phyloP scores from a whole-genome alignment of 768 basidiomycete genomes.

The Pulveroboletus sp. region DNA sequence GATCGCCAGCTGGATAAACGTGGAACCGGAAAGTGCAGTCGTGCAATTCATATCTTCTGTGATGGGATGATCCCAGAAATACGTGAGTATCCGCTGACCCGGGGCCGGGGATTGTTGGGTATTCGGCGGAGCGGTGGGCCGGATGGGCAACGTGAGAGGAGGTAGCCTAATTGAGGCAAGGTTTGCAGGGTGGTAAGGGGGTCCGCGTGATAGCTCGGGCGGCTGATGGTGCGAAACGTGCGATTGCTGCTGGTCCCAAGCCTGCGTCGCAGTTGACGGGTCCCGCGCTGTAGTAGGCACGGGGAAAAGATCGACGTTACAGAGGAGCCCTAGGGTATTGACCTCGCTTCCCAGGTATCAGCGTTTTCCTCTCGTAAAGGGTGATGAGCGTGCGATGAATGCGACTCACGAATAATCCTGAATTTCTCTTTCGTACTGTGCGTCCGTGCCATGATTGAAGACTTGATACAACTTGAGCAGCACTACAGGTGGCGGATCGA shows the following conservation, averaged over 20 bases:
- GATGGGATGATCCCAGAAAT: slow-evolving; percentile 38
- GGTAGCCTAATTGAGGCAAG: slow-evolving; percentile 20
- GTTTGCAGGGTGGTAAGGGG: slow-evolving; percentile 15
- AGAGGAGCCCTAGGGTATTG: slow-evolving; percentile 63
- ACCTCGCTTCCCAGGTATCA: slow-evolving; percentile 44
- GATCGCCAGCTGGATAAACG: slow-evolving; percentile 52
- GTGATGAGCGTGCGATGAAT: background rate
- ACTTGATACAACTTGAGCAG: slow-evolving; percentile 51
- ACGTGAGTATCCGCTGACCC: slow-evolving; percentile 40
- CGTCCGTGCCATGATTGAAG: slow-evolving; percentile 35
- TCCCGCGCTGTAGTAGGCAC: slow-evolving; percentile 35
- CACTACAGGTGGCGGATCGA: slow-evolving; percentile 63
- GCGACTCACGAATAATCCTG: slow-evolving; percentile 44
- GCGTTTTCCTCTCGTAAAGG: background rate
- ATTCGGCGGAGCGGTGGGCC: slow-evolving; percentile 2
- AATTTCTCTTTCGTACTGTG: slow-evolving; percentile 46
- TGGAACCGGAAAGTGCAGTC: slow-evolving; percentile 55
- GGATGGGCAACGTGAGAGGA: slow-evolving; percentile 17
- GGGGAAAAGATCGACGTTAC: slow-evolving; percentile 75
- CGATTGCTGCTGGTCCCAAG: slow-evolving; percentile 12
- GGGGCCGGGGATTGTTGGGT: slow-evolving; percentile 10
- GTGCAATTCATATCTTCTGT: slow-evolving; percentile 45
- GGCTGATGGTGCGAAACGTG: slow-evolving; percentile 7
- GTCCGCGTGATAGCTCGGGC: slow-evolving; percentile 7
- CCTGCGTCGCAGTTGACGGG: background rate